These are phyloP conservation scores for Taxawa tesnikishii DNA, from an alignment of 2,329 filamentous ascomycete genomes.

Conservation along the genomic window DNA sequence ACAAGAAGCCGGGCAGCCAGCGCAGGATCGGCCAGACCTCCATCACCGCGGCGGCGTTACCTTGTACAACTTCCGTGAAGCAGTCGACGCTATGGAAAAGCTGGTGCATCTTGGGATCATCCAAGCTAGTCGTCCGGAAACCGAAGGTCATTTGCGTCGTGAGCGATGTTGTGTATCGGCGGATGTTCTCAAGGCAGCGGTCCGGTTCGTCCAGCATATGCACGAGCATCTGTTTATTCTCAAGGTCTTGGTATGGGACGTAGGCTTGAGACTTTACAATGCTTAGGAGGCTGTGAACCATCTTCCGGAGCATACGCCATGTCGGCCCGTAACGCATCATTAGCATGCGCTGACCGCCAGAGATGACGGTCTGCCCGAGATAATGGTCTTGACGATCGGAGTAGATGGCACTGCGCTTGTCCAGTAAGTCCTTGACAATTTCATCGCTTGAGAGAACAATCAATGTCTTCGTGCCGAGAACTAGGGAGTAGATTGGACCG, in stretches of 20 bases:
- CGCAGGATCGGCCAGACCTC: conserved; percentile 41
- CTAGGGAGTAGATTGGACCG: conserved; percentile 38
- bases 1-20: conserved; percentile 16
- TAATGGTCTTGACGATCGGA: conserved; percentile 26
- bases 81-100: conserved; percentile 7
- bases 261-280: conserved; percentile 14
- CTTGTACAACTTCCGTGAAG: conserved; percentile 6
- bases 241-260: conserved; percentile 15
- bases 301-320: conserved; percentile 17
- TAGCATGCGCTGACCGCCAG: conserved; percentile 34
- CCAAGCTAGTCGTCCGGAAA: conserved; percentile 17
- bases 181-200: conserved; percentile 20
- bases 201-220: conserved; percentile 16
- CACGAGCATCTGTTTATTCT: conserved; percentile 10
- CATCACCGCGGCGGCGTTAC: conserved; percentile 1
- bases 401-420: conserved; percentile 32
- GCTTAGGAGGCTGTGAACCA: conserved; percentile 15
- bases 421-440: conserved; percentile 37
- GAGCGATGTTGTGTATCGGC: conserved; percentile 20
- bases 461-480: conserved; percentile 35
- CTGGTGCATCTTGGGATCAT: conserved; percentile 12
- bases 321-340: conserved; percentile 16
- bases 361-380: conserved; percentile 31
- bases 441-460: conserved; percentile 34
- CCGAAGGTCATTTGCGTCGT: conserved; percentile 23